Evolutionary conservation across 1,139 yeast species (phyloP), one percentile per base, ranked within the genome.

Genomic region (Kurtzmaniella natalensis): DNA sequence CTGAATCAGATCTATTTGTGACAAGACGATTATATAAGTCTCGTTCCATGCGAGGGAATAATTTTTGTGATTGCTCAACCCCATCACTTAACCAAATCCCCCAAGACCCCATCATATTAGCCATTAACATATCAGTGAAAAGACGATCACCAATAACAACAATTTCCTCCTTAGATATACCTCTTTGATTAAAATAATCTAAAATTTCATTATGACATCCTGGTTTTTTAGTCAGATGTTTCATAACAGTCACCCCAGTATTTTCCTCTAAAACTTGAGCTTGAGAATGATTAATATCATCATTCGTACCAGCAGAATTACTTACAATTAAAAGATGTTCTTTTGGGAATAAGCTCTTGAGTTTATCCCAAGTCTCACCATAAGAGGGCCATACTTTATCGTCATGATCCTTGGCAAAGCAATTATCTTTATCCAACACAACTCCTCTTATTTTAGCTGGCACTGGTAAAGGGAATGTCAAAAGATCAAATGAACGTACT

Each of bases 371-470:
- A 11, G 73, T 69, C 7, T 63, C 65, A 51, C 60, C 46, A 49
- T 88, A 87, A 2, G 62, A 83, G 0, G 85, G 88, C 86, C 88
- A 88, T 2, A 92, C 83, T 40, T 76, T 73, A 46, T 81, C 83
- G 38, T 80, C 83, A 39, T 86, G 84, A 31, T 94, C 94, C 44
- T 73, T 71, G 4, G 98, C 95, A 55, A 92, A 84, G 51, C 97
- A 92, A 55, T 92, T 94, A 58, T 92, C 99, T 55, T 94, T 92
- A 54, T 92, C 99, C 19, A 92, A 66, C 0, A 92, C 94, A 3
- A 92, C 72, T 0, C 94, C 96, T 45, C 76, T 81, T 40, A 88
- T 83, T 11, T 35, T 41, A 5, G 43, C 49, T 32, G 54, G 42
- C 5, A 51, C 48, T 3, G 66, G 61, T 8, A 72, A 50, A 0